A percentile compares a stretch with the other conserved stretches of the same genome.
These are phyloP conservation scores for Colletotrichum theobromicola DNA, from an alignment of 2,329 filamentous ascomycete genomes.

Conservation along the genomic window DNA sequence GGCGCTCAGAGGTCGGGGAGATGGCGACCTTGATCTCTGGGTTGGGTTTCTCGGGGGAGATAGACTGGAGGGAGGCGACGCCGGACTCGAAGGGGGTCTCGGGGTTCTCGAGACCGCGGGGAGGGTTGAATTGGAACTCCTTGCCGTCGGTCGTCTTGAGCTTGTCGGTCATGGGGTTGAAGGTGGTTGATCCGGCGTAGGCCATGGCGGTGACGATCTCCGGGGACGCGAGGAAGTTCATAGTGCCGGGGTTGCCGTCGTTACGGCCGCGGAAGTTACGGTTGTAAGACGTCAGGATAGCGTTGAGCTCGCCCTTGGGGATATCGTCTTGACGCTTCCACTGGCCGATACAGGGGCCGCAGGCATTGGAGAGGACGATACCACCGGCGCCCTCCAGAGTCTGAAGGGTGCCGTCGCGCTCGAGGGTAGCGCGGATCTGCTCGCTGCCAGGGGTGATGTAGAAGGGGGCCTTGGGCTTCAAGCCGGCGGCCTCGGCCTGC, in stretches of 20 bases:
- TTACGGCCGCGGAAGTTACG: constrained; percentile 97
- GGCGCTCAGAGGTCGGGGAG: constrained; percentile 84
- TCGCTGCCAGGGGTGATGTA: constrained; percentile 97
- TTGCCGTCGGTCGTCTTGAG: constrained; percentile 81
- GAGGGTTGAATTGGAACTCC: constrained; percentile 85
- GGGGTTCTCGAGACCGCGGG: constrained; percentile 71
- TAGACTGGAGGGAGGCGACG: constrained; percentile 75
- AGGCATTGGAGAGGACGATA: constrained; percentile 91
- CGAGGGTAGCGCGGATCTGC: constrained; percentile 93
- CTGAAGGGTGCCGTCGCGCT: constrained; percentile 83
- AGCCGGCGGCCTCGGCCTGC: constrained; percentile 86
- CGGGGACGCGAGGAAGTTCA: constrained; percentile 98
- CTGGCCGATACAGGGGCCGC: constrained; percentile 91
- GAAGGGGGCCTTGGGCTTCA: constrained; percentile 89
- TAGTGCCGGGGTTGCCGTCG: constrained; percentile 93
- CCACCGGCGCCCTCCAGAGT: constrained; percentile 89
- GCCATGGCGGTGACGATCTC: constrained; percentile 97
- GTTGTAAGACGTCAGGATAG: constrained; percentile 97
- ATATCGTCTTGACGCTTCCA: constrained; percentile 93
- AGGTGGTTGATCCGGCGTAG: constrained; percentile 89
- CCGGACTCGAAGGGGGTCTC: constrained; percentile 75
- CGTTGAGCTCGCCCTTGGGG: constrained; percentile 84
- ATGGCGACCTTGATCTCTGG: constrained; percentile 76
- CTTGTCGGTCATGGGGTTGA: constrained; percentile 92
- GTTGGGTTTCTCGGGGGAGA: constrained; percentile 64